A percentile compares a stretch with the other conserved stretches of the same genome.
These are phyloP conservation scores for Naegleria fowleri DNA, from an alignment of 208 protist species.

Conservation along the genomic window DNA sequence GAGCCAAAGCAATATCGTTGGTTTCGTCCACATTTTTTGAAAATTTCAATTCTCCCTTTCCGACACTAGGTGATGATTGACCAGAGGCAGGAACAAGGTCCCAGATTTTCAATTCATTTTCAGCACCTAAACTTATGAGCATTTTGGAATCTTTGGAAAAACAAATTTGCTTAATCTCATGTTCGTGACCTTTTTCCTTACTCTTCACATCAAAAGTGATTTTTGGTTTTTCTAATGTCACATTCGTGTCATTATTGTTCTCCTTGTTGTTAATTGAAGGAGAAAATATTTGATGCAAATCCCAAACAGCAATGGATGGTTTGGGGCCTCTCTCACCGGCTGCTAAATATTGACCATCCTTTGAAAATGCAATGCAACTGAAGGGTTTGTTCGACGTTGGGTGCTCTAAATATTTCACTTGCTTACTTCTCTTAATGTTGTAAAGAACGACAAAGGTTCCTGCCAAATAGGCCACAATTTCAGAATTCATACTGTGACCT, in stretches of 20 bases:
- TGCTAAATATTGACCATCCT: constrained; percentile 41
- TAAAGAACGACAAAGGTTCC: constrained; percentile 43
- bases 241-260: constrained; percentile 27
- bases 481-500: background rate
- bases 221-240: constrained; percentile 34
- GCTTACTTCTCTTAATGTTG: constrained; percentile 37
- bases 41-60: background rate
- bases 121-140: background rate
- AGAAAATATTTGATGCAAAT: constrained; percentile 40
- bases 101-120: constrained; percentile 6
- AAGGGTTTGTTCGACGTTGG: constrained; percentile 13
- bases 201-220: constrained; percentile 1
- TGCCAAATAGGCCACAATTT: constrained; percentile 41
- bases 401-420: constrained; percentile 32
- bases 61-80: background rate
- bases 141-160: background rate
- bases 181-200: background rate
- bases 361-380: constrained; percentile 10
- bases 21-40: background rate
- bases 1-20: background rate
- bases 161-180: background rate
- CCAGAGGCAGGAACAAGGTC: background rate
- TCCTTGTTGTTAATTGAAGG: constrained; percentile 29
- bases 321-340: constrained; percentile 34
- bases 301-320: constrained; percentile 35